Conservation (phyloP, 169 alveolate genomes). For the Plasmodium billcollinsi region DNA sequence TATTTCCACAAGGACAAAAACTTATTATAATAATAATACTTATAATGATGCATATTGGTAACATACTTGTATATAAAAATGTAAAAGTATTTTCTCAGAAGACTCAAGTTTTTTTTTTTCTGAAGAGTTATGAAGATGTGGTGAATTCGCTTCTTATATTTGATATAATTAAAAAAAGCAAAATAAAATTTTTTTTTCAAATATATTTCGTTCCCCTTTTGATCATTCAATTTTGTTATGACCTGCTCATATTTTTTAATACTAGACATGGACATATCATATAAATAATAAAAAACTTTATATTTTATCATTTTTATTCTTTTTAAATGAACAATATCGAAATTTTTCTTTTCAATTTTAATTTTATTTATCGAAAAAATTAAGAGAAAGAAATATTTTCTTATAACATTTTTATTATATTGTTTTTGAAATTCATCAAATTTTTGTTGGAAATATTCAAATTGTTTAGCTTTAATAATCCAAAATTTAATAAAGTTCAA, state of each 20-base stretch:
- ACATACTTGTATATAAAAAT: constrained; percentile 44
- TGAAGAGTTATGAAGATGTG: not conserved
- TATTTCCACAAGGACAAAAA: constrained; percentile 54
- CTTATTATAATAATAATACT: constrained; percentile 60
- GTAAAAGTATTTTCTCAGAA: constrained; percentile 36
- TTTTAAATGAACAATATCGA: constrained; percentile 42
- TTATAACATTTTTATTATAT: constrained; percentile 19
- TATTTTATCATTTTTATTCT: constrained; percentile 33
- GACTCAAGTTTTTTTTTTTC: constrained; percentile 1
- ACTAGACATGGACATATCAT: not conserved
- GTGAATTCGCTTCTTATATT: no score
- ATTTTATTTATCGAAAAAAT: constrained; percentile 58
- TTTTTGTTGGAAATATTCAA: constrained; percentile 1
- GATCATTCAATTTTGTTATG: no score
- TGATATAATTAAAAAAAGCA: no score
- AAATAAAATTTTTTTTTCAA: no score
- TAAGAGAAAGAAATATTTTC: constrained; percentile 42
- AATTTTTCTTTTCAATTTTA: constrained; percentile 60
- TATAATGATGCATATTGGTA: constrained; percentile 25
- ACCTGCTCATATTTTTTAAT: not conserved
- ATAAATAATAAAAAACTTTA: not conserved
- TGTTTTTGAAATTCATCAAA: constrained; percentile 1
- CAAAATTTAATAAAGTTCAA: constrained; percentile 7
- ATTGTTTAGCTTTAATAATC: constrained; percentile 1
- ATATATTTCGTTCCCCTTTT: no score